Conservation (phyloP, 305 asterid genomes). For the Fraxinus ornus region DNA sequence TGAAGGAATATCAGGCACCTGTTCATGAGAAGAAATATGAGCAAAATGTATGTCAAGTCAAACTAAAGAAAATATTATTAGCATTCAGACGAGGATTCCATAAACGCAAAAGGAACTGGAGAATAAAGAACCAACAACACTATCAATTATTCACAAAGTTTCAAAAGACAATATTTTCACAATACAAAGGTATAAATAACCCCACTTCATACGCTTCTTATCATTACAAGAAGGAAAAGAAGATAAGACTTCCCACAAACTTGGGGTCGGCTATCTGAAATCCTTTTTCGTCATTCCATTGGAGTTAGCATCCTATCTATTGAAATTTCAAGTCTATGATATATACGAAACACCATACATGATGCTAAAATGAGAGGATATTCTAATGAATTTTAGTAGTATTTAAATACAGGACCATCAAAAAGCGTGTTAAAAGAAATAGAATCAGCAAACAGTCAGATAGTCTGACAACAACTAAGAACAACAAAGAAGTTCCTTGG, state of each 20-base stretch:
- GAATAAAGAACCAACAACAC: background rate
- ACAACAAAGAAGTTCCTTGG: background rate
- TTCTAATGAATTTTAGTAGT: background rate
- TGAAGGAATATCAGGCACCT: slow-evolving; percentile 13
- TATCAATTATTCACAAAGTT: background rate
- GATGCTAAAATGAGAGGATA: background rate
- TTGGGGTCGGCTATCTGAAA: background rate
- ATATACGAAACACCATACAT: background rate
- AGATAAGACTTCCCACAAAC: background rate
- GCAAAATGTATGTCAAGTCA: background rate
- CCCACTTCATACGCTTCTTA: background rate
- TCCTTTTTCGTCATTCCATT: background rate
- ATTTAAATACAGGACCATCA: background rate
- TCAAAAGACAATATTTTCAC: background rate
- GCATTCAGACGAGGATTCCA: background rate
- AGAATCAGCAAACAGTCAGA: background rate
- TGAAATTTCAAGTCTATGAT: background rate
- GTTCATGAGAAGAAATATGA: slow-evolving; percentile 12
- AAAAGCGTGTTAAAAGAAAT: background rate
- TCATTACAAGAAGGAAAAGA: background rate
- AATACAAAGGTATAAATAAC: background rate
- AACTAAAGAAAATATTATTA: background rate
- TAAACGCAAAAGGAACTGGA: slow-evolving; percentile 10
- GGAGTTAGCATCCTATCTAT: background rate
- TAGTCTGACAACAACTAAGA: background rate